These are phyloP conservation scores for Schrenkiella parvula DNA, from an alignment of 345 rosid species.

Conservation along the genomic window DNA sequence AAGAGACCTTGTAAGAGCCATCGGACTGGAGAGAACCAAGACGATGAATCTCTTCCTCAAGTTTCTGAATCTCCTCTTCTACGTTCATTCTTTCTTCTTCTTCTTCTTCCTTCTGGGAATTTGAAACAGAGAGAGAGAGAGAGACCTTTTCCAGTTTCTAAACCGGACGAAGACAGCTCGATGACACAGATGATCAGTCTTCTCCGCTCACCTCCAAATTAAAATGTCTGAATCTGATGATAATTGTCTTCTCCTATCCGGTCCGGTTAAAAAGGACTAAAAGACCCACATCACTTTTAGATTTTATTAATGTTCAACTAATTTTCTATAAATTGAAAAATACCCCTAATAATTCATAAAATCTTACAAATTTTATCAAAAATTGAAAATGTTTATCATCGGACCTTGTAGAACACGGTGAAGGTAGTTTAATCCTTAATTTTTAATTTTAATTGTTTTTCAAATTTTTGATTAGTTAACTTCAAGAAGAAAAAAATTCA, in stretches of 20 bases:
- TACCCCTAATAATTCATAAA: neutral
- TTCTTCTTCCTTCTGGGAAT: neutral
- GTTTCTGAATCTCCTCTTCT: conserved; percentile 78
- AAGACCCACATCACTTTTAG: neutral
- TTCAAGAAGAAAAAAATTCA: too few species aligned
- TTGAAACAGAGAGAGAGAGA: neutral
- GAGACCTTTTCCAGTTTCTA: neutral
- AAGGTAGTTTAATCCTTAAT: neutral
- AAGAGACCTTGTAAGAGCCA: conserved; percentile 79
- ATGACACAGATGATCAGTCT: neutral
- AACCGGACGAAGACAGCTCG: neutral
- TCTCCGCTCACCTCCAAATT: neutral
- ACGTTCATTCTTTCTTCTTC: conserved; percentile 54
- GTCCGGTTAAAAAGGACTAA: neutral
- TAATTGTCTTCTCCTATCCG: neutral
- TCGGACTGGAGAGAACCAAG: conserved; percentile 69
- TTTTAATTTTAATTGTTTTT: neutral
- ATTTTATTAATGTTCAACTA: too few species aligned
- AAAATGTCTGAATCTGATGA: neutral
- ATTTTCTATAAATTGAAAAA: neutral
- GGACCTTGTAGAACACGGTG: neutral
- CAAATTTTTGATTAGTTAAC: neutral
- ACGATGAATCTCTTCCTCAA: conserved; percentile 80
- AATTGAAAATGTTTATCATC: neutral
- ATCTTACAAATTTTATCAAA: neutral